Percentiles rank a stretch among this genome's conserved stretches.
Conservation (phyloP, 169 alveolate species). For the Plasmodium adleri region DNA sequence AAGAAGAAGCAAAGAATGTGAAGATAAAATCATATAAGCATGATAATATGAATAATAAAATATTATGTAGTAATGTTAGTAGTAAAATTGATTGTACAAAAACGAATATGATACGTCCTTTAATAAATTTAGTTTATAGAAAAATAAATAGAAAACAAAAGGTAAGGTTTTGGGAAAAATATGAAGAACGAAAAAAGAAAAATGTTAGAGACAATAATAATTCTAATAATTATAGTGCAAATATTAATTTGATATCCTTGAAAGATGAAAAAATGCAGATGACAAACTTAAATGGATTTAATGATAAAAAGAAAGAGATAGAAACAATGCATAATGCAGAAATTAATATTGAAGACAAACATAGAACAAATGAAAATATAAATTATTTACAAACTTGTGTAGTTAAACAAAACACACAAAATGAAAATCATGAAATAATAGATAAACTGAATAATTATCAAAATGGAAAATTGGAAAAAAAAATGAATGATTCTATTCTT, state of each 20-base stretch:
- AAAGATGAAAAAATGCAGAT: not conserved
- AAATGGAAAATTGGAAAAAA: constrained; percentile 1
- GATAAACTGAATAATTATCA: not conserved
- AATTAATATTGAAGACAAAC: not conserved
- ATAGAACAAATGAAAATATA: not conserved
- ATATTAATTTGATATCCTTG: not conserved
- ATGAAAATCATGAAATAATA: not conserved
- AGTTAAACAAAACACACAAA: not conserved
- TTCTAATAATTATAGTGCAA: too few species aligned
- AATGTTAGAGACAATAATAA: not conserved
- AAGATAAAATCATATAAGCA: constrained; percentile 77
- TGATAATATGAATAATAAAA: constrained; percentile 76
- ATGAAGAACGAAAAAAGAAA: constrained; percentile 49
- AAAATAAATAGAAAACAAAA: constrained; percentile 55
- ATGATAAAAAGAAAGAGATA: not conserved
- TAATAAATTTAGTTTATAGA: constrained; percentile 67
- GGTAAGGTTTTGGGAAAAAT: constrained; percentile 71
- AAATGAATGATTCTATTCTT: not conserved
- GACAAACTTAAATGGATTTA: not conserved
- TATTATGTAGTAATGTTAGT: constrained; percentile 80
- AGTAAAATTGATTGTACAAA: constrained; percentile 80
- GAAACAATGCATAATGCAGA: not conserved
- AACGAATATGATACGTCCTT: constrained; percentile 77
- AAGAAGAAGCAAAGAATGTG: constrained; percentile 80
- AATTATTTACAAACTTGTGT: not conserved